Evolutionary conservation across 2,329 filamentous ascomycete genomes (phyloP), one percentile per base, ranked within the genome.

Genomic region (Alternaria triticimaculans): DNA sequence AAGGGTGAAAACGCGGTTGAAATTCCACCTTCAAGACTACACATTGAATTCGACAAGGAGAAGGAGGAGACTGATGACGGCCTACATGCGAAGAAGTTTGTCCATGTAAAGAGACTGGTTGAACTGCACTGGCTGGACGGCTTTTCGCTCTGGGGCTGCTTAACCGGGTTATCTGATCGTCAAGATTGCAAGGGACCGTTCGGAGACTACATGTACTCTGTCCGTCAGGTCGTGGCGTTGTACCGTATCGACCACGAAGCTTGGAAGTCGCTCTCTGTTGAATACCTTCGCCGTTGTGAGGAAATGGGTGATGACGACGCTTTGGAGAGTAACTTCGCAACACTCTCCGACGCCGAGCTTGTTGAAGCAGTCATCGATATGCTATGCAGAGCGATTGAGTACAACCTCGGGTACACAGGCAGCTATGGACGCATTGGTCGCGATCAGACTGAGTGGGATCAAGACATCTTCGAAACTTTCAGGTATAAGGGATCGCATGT

Each of bases 61-160:
- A 11, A 58, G 5, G 57, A 51, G 20, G 11, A 23, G 3, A 23
- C 18, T 10, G 59, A 55, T 9, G 23, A n/a, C 6, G 20, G 15
- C 6, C 33, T 37, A 11, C 56, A 55, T 23, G 21, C 6, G 6
- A 51, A 21, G 4, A 53, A 30, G 12, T 64, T 57, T 30, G 7
- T 43, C 6, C 15, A 56, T 9, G 55, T 56, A 20, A 51, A 41
- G 21, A 14, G 49, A 0, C 41, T 58, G 6, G 25, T 62, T 9
- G 49, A 62, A 5, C 21, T 62, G 26, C 63, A 62, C 37, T 65
- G 59, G 63, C 33, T 65, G 5, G 30, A 58, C 10, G 54, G 55
- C 20, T 46, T 65, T 6, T 41, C 55, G 2, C 25, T 62, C 6
- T 62, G 55, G 55, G 14, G 45, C 14, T 60, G 61, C 23, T 9